Percentiles rank a stretch among this genome's conserved stretches.
These are phyloP conservation scores for Fusarium incarnatum DNA, from an alignment of 2,329 filamentous ascomycete genomes.

Conservation along the genomic window DNA sequence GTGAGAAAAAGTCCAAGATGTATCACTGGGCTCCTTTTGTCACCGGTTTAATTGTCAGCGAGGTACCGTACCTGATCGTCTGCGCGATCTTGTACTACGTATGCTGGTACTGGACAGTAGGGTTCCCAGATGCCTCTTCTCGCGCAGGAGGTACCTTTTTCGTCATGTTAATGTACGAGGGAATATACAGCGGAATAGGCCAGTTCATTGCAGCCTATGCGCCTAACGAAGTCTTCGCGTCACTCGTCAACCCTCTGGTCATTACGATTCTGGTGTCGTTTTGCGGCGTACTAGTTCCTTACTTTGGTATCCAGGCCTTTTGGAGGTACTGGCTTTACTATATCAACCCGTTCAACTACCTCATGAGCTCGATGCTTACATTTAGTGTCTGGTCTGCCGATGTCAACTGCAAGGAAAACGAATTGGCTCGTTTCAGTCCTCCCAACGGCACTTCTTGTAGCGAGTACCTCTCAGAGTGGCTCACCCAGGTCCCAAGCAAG, in stretches of 20 bases:
- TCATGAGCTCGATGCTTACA: constrained; percentile 66
- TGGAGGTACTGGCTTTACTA: constrained; percentile 76
- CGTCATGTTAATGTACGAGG: constrained; percentile 70
- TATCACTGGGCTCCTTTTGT: constrained; percentile 51
- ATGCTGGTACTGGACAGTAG: constrained; percentile 70
- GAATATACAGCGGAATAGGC: constrained; percentile 70
- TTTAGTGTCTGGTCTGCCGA: constrained; percentile 62
- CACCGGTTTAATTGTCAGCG: accelerated
- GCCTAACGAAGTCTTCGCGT: constrained; percentile 69
- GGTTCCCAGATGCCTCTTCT: constrained; percentile 57
- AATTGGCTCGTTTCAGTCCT: constrained; percentile 65
- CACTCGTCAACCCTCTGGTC: constrained; percentile 67
- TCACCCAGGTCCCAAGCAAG: constrained; percentile 57
- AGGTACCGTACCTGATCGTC: no score
- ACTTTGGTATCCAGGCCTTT: constrained; percentile 69
- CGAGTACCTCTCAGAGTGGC: constrained; percentile 66
- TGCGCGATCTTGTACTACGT: constrained; percentile 57
- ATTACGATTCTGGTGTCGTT: constrained; percentile 73
- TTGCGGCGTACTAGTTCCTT: constrained; percentile 80
- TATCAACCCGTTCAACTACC: constrained; percentile 71
- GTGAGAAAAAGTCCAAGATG: constrained; percentile 63
- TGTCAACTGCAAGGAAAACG: constrained; percentile 59
- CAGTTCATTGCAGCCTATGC: constrained; percentile 73
- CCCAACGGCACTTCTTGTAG: constrained; percentile 65
- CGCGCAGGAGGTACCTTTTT: constrained; percentile 66